These are phyloP conservation scores for Sporothrix variecibatus DNA, from an alignment of 2,329 filamentous ascomycete genomes.

Conservation along the genomic window DNA sequence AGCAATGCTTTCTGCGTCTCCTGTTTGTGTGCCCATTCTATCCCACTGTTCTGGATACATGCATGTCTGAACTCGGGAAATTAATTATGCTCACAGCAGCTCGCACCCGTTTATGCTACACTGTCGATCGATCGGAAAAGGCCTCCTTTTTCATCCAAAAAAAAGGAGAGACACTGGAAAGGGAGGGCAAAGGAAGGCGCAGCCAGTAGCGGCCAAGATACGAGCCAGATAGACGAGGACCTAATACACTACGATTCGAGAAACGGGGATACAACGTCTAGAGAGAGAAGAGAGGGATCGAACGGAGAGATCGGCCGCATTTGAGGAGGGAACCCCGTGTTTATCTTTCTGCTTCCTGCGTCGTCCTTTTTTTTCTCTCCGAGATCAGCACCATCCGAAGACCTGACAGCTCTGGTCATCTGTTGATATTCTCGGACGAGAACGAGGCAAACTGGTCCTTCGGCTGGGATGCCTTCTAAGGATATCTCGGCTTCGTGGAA, in stretches of 20 bases:
- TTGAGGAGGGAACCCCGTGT: background rate
- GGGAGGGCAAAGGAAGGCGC: background rate
- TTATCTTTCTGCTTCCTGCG: background rate
- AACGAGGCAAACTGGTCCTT: background rate
- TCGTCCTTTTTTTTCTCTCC: background rate
- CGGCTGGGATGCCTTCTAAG: background rate
- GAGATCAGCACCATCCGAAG: slow-evolving; percentile 1
- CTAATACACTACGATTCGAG: background rate
- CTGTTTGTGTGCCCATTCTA: too few species aligned
- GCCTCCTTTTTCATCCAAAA: background rate
- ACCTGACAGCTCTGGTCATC: background rate
- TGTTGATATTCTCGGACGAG: background rate
- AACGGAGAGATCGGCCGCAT: background rate
- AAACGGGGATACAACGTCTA: background rate
- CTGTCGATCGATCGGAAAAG: background rate
- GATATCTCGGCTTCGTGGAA: background rate
- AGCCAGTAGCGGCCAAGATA: background rate
- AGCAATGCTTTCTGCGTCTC: background rate
- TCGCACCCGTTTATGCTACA: background rate
- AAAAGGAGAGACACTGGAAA: background rate
- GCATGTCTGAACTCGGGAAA: slow-evolving; percentile 21
- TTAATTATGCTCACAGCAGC: background rate
- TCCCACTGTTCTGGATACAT: background rate
- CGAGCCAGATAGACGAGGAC: background rate
- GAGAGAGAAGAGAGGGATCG: background rate